phyloP scores from a whole-genome alignment of 345 rosid species.

The Syzygium jambos region DNA sequence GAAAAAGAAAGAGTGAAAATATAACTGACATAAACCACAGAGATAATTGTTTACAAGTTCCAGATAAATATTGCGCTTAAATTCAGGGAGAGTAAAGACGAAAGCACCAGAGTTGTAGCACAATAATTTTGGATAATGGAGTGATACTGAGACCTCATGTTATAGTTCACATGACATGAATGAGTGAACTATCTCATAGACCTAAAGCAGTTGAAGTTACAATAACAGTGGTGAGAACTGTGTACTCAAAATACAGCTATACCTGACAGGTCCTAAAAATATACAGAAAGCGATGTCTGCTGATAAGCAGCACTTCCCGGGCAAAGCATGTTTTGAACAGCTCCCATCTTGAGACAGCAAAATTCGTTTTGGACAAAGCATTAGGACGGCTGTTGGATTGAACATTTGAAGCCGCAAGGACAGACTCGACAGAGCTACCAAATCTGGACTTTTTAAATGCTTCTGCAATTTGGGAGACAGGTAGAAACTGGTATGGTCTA shows the following conservation, averaged over 20 bases:
- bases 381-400: conserved; percentile 40
- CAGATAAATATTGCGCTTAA: neutral
- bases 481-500: conserved; percentile 49
- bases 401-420: conserved; percentile 36
- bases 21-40: neutral
- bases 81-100: neutral
- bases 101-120: neutral
- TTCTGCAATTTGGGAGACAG: conserved; percentile 62
- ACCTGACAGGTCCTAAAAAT: conserved; percentile 82
- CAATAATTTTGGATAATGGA: neutral
- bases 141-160: neutral
- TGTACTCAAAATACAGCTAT: neutral
- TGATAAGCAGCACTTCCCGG: conserved; percentile 59
- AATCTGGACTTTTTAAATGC: conserved; percentile 57
- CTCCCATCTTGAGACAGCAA: conserved; percentile 70
- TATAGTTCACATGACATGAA: neutral
- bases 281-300: conserved; percentile 68
- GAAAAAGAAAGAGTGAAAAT: neutral
- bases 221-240: neutral
- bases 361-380: conserved; percentile 59
- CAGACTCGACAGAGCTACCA: conserved; percentile 44
- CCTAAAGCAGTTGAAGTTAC: neutral
- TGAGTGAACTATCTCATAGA: neutral
- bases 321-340: conserved; percentile 54
- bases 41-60: neutral